These are phyloP conservation scores for Larix kaempferi DNA, from an alignment of 75 land plant species.

Conservation along the genomic window DNA sequence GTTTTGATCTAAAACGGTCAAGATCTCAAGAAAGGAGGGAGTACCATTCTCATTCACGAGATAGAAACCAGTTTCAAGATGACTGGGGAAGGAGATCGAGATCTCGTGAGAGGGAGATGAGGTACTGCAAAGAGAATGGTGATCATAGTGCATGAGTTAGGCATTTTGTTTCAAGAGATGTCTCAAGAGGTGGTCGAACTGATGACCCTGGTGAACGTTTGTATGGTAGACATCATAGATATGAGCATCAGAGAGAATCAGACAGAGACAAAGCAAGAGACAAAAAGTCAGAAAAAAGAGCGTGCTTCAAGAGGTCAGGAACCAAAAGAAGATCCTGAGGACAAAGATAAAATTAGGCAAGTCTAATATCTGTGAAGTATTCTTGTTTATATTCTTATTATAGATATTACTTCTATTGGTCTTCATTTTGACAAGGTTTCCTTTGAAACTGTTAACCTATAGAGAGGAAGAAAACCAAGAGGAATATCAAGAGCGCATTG, in stretches of 20 bases:
- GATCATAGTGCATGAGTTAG: not conserved
- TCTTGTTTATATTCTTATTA: not conserved
- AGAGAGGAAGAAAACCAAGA: no score
- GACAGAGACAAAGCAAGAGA: not conserved
- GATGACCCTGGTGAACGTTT: not conserved
- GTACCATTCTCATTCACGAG: not conserved
- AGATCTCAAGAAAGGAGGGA: conserved; percentile 11
- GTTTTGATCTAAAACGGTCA: conserved; percentile 1
- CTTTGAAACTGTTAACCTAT: conserved; percentile 26
- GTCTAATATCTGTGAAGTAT: conserved; percentile 16
- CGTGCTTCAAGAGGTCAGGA: not conserved
- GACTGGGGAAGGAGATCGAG: conserved; percentile 6
- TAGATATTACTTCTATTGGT: not conserved
- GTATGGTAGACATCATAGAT: not conserved
- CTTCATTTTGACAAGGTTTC: conserved; percentile 63
- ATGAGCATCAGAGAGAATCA: conserved; percentile 1
- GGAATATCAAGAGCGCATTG: no score
- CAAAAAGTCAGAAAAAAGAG: not conserved
- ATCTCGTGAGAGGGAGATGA: conserved; percentile 14
- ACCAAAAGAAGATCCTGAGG: no score
- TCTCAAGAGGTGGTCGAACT: not conserved
- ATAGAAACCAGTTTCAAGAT: not conserved
- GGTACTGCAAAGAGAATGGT: not conserved
- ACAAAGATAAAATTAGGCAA: conserved; percentile 13
- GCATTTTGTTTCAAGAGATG: not conserved